Base-by-base conservation (phyloP, 306 rosid genomes). In the Gastrolobium villosum region DNA sequence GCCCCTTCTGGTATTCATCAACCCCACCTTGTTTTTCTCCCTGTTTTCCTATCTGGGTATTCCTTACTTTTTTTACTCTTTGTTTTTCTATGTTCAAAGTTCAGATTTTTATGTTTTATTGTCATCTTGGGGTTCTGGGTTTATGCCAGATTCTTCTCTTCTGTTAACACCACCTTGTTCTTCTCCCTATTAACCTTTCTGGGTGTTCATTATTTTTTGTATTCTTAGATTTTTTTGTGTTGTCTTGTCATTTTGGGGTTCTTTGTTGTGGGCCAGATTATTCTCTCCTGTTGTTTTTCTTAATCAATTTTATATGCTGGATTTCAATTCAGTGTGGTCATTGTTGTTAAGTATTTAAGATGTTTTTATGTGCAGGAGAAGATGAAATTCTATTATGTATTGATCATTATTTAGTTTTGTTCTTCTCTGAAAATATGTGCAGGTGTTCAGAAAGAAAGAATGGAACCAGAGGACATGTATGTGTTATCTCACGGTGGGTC, bases 391-490 rank as follows among this genome's bases (percentile, higher is more conserved):
- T 59, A 52, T 45, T 40, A 34, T 64, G 52, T 20, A 28, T n/a
- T 67, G 72, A 62, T 49, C 15, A 39, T 76, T 63, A 61, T 65
- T 71, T 65, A 6, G 3, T 44, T 70, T 63, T 77, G 15, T 37
- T 68, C 63, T n/a, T 53, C 31, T 34, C 56, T 63, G 78, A 72
- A 52, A 44, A 66, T 71, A 74, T 79, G 81, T 63, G 70, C 77
- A 95, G 99, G 96, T 44, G 99, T 95, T 78, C 99, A 91, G 89
- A 93, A 93, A 79, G 98, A 95, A 86, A 90, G 99, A 80, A 92
- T 95, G 98, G 88, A 89, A 63, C 90, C 97, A 0, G 99, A 89
- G 84, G 99, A 95, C 74, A 92, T 95, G 98, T 95, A 90, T 62
- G 89, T 95, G 77, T 44, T 95, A 60, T 81, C 97, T 65, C 81